phyloP scores from a whole-genome alignment of 805 yeast species.

The Wickerhamiella vanderwaltii region DNA sequence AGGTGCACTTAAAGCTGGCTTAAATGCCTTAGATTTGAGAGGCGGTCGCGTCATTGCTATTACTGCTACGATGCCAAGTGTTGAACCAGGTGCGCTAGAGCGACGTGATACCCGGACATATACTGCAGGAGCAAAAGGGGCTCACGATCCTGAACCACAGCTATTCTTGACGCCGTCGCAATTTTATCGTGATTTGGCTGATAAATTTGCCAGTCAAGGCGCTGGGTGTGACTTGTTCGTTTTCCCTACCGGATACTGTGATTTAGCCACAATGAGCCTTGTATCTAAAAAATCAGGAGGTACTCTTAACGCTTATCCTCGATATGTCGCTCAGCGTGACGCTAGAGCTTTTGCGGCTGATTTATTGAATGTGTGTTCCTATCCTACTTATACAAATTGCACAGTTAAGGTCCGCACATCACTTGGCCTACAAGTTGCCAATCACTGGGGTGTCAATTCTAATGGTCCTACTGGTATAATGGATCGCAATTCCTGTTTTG shows the following conservation, averaged over 20 bases:
- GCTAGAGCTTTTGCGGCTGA: conserved; percentile 53
- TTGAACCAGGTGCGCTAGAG: conserved; percentile 59
- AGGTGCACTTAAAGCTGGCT: conserved; percentile 61
- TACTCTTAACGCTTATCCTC: conserved; percentile 45
- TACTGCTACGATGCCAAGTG: conserved; percentile 57
- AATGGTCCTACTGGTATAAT: conserved; percentile 40
- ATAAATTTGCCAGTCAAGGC: conserved; percentile 41
- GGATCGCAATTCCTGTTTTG: conserved; percentile 49
- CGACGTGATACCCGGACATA: conserved; percentile 22
- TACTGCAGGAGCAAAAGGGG: conserved; percentile 11
- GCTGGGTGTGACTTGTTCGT: conserved; percentile 71
- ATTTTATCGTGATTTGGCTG: conserved; percentile 49
- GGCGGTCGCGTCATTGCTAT: conserved; percentile 76
- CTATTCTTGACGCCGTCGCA: conserved; percentile 47
- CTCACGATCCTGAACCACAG: conserved; percentile 32
- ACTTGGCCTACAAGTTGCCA: conserved; percentile 67
- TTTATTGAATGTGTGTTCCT: conserved; percentile 15
- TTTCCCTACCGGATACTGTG: conserved; percentile 52
- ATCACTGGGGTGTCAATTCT: conserved; percentile 44
- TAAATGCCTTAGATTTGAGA: conserved; percentile 39
- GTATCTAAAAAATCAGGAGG: conserved; percentile 66
- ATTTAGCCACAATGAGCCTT: conserved; percentile 58
- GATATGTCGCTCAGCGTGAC: conserved; percentile 57
- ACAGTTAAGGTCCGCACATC: conserved; percentile 79
- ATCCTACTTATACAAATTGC: conserved; percentile 63